Evolutionary conservation across 257 asterid genomes (phyloP), one percentile per base, ranked within the genome.

Genomic region (Solanum pimpinellifolium): DNA sequence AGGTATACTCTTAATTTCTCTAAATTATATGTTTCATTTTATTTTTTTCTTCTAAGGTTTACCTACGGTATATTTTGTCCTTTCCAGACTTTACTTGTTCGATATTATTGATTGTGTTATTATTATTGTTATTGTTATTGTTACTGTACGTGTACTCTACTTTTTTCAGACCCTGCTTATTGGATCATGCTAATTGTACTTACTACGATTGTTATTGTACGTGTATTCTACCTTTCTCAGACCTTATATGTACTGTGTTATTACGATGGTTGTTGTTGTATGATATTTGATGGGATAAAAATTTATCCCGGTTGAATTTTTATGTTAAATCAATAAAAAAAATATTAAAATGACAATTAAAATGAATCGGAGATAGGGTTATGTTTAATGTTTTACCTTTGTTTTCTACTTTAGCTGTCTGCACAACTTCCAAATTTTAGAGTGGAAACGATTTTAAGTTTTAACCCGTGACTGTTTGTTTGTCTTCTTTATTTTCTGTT

Each of bases 1-100:
- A 91, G 90, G 92, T 88, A 59, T 56, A 65, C 33, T 2, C 25
- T 15, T 16, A n/a, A 66, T 18, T 77, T 42, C 37, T 44, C 46
- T 69, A 10, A 25, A 9, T 59, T 59, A 59, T 20, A 9, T 20
- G 66, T 21, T 59, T 59, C 70, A 62, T 62, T 62, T 62, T 62
- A 18, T 0, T 47, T 52, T 0, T 52, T 52, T 52, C 18, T 52
- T 62, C 10, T 62, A 23, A 23, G 11, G 0, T 25, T 9, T 66
- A 12, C 5, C 2, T 65, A n/a, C 1, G 0, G 0, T 65, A 0
- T n/a, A 65, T 12, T 65, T 0, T 60, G 23, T 60, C 27, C 23
- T 60, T 60, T 9, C 0, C 13, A 60, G 0, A 60, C 27, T 0
- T 9, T 9, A 60, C 27, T 60, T 59, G 0, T 20, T 59, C n/a